Conservation (phyloP, 495 filamentous ascomycete species). For the Xylaria castorea region DNA sequence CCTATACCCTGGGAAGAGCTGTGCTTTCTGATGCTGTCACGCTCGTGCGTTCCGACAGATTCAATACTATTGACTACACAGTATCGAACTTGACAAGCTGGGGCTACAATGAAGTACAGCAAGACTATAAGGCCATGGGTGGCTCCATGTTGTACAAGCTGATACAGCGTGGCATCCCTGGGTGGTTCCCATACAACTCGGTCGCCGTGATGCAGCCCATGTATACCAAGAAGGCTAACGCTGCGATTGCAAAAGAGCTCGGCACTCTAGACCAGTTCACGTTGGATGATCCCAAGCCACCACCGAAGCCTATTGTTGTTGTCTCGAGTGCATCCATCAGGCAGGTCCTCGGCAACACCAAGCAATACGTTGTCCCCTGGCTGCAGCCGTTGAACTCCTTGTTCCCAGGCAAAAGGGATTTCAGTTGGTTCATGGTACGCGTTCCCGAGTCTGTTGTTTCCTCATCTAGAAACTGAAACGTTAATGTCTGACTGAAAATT, state of each 20-base stretch:
- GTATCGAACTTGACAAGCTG: constrained; percentile 76
- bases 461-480: neutral
- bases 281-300: constrained; percentile 52
- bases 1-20: constrained; percentile 73
- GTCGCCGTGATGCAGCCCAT: constrained; percentile 79
- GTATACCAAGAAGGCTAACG: constrained; percentile 58
- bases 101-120: constrained; percentile 75
- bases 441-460: neutral
- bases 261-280: constrained; percentile 67
- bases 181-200: constrained; percentile 72
- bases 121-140: constrained; percentile 69
- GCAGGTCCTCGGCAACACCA: constrained; percentile 59
- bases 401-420: constrained; percentile 44
- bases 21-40: constrained; percentile 82
- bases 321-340: constrained; percentile 61
- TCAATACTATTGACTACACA: constrained; percentile 74
- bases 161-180: constrained; percentile 71
- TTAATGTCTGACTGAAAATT: neutral
- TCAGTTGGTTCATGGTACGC: constrained; percentile 58
- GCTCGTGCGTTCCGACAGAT: constrained; percentile 80
- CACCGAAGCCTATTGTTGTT: constrained; percentile 50
- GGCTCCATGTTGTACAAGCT: constrained; percentile 80
- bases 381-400: constrained; percentile 28
- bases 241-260: constrained; percentile 69
- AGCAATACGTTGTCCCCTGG: constrained; percentile 35